A percentile compares a stretch with the other conserved stretches of the same genome.
Evolutionary conservation across 2,329 filamentous ascomycete species (phyloP).

Genomic region (Colletotrichum camelliae): DNA sequence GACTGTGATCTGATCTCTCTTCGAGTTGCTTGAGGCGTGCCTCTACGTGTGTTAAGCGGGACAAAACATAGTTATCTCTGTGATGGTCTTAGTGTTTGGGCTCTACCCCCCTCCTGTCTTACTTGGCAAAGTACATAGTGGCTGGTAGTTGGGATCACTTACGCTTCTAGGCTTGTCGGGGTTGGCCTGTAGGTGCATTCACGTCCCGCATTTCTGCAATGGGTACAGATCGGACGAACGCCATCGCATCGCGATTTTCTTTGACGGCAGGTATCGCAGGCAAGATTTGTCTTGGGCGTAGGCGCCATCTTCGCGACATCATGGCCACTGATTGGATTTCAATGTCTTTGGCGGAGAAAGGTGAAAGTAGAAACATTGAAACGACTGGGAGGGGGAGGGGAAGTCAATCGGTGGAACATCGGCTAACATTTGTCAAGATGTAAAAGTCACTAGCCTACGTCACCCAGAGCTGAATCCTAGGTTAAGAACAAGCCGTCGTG

Average conservation of each 20-base stretch:
- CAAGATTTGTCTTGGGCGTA: slow-evolving; percentile 5
- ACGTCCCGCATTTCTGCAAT: neutral
- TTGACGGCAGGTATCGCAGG: slow-evolving; percentile 8
- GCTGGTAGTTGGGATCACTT: neutral
- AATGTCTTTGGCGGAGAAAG: neutral
- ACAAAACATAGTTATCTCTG: neutral
- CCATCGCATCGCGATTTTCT: slow-evolving; percentile 11
- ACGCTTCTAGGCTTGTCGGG: slow-evolving; percentile 7
- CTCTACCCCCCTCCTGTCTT: neutral
- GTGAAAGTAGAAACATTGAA: neutral
- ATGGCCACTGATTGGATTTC: neutral
- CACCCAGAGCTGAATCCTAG: neutral
- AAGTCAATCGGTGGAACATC: neutral
- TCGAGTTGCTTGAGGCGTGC: neutral
- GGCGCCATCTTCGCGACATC: neutral
- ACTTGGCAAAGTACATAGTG: neutral
- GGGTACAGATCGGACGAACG: neutral
- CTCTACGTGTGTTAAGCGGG: neutral
- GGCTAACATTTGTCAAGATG: neutral
- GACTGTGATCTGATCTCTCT: neutral
- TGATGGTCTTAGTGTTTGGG: neutral
- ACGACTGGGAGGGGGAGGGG: neutral
- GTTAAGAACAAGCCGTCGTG: neutral
- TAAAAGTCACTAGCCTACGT: neutral
- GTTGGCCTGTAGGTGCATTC: slow-evolving; percentile 5